These are phyloP conservation scores for Phytophthora sp. DNA, from an alignment of 352 stramenopile species.

Conservation along the genomic window DNA sequence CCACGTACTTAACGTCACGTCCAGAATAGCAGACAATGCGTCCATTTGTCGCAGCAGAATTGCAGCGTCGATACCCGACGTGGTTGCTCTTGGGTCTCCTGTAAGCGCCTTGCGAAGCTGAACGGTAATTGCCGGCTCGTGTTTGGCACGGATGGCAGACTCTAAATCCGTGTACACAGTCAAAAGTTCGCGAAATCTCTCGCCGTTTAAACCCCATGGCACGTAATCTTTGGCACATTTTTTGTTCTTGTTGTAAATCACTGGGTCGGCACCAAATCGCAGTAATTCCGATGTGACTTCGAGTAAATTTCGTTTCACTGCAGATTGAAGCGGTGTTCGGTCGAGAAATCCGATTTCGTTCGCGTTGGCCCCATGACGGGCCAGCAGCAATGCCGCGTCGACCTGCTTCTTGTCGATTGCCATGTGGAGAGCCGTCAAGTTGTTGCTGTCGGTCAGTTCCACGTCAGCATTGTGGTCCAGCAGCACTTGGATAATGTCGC, in stretches of 20 bases:
- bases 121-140: background rate
- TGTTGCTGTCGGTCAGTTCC: background rate
- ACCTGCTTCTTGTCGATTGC: slow-evolving; percentile 6
- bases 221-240: background rate
- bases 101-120: background rate
- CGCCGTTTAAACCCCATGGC: background rate
- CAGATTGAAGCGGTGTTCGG: slow-evolving; percentile 16
- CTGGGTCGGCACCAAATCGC: background rate
- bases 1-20: background rate
- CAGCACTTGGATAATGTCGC: slow-evolving; percentile 14
- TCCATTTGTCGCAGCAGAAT: background rate
- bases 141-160: slow-evolving; percentile 1
- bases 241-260: background rate
- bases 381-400: slow-evolving; percentile 5
- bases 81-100: background rate
- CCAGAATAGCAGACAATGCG: background rate
- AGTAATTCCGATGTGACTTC: slow-evolving; percentile 6
- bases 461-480: slow-evolving; percentile 20
- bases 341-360: slow-evolving; percentile 7
- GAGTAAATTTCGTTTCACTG: slow-evolving; percentile 8
- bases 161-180: background rate
- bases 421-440: slow-evolving; percentile 7
- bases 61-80: background rate
- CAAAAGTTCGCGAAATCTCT: background rate
- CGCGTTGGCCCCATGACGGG: slow-evolving; percentile 1